A percentile compares a stretch with the other conserved stretches of the same genome.
Conservation (phyloP, 805 yeast genomes). For the Lipomyces yamanashiensis region DNA sequence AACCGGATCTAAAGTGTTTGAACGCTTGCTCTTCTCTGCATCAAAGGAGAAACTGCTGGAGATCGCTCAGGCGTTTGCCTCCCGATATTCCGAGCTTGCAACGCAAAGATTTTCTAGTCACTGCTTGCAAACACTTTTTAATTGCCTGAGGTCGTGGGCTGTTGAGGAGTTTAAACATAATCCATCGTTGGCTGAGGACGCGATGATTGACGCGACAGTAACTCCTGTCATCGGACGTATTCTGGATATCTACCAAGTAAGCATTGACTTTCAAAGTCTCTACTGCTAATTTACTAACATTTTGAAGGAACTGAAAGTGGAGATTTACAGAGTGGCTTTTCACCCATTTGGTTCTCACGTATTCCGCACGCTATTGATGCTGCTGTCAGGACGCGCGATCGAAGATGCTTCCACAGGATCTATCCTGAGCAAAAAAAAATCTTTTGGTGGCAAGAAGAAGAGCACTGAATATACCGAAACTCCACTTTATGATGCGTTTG, state of each 20-base stretch:
- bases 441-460: slow-evolving; percentile 13
- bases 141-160: slow-evolving; percentile 16
- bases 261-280: not conserved
- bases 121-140: slow-evolving; percentile 83
- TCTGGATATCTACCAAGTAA: slow-evolving; percentile 12
- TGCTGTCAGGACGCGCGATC: slow-evolving; percentile 79
- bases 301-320: slow-evolving; percentile 60
- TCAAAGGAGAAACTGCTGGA: slow-evolving; percentile 64
- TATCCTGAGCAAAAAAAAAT: slow-evolving; percentile 22
- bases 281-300: not conserved
- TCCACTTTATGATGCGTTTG: not conserved
- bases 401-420: slow-evolving; percentile 23
- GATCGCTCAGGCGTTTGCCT: slow-evolving; percentile 61
- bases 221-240: slow-evolving; percentile 13
- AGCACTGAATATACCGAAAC: not conserved
- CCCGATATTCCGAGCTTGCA: slow-evolving; percentile 64
- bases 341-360: slow-evolving; percentile 92
- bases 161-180: slow-evolving; percentile 7
- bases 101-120: slow-evolving; percentile 93
- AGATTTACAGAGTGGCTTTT: slow-evolving; percentile 60
- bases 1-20: slow-evolving; percentile 90
- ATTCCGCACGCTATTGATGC: slow-evolving; percentile 69
- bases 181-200: slow-evolving; percentile 2
- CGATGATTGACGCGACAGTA: slow-evolving; percentile 1
- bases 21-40: slow-evolving; percentile 74